Evolutionary conservation across 2,329 filamentous ascomycete genomes (phyloP).

Genomic region (Amauroascus niger): DNA sequence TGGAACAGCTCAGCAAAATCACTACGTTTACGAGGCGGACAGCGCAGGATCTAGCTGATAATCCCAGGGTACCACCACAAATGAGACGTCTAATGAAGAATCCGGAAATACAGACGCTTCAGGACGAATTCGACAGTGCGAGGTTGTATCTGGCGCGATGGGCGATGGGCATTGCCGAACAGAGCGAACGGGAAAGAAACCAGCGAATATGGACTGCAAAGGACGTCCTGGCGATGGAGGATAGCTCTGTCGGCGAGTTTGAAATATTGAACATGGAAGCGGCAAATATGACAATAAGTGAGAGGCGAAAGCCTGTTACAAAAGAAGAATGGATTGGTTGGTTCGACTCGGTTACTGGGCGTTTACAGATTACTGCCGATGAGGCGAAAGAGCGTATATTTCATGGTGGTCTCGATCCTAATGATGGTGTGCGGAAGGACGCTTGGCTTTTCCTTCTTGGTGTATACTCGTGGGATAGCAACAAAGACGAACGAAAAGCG

Average conservation of each 20-base stretch:
- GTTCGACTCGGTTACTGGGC: conserved; percentile 67
- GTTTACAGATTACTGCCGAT: conserved; percentile 68
- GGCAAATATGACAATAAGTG: conserved; percentile 61
- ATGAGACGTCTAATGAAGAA: conserved; percentile 75
- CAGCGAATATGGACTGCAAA: conserved; percentile 87
- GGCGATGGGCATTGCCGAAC: conserved; percentile 98
- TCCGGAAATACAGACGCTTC: conserved; percentile 86
- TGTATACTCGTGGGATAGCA: conserved; percentile 89
- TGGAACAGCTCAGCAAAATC: conserved; percentile 95
- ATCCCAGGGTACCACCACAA: conserved; percentile 82
- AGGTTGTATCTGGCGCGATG: conserved; percentile 87
- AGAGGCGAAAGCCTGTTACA: conserved; percentile 66
- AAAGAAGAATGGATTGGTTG: conserved; percentile 83
- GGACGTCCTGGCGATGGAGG: conserved; percentile 86
- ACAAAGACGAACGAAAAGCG: conserved; percentile 69
- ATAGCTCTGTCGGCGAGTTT: conserved; percentile 91
- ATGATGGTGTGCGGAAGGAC: conserved; percentile 89
- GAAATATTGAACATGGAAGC: conserved; percentile 78
- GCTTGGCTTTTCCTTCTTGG: conserved; percentile 92
- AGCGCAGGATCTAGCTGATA: conserved; percentile 83
- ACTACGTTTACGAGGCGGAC: conserved; percentile 91
- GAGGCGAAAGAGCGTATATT: conserved; percentile 98
- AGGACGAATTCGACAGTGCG: conserved; percentile 96
- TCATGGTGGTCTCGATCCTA: conserved; percentile 77
- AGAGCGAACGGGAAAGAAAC: conserved; percentile 77